Evolutionary conservation across 768 basidiomycete species (phyloP), one percentile per base, ranked within the genome.

Genomic region (Podaxis sp.): DNA sequence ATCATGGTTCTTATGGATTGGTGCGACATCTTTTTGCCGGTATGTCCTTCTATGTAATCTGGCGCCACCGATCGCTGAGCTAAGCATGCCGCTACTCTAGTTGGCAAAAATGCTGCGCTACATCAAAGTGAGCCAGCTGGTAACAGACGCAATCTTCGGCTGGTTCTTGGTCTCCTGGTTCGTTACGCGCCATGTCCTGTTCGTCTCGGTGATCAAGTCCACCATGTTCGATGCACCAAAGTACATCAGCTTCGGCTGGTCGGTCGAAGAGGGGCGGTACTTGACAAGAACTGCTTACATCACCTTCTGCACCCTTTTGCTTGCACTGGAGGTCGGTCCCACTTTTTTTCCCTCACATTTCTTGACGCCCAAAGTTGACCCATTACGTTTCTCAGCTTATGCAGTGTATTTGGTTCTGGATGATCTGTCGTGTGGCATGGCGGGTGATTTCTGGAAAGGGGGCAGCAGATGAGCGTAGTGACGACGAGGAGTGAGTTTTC

Each of bases 101-200:
- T 72, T 92, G 65, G 96, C 94, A 9, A 99, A 99, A 75, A 96
- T 98, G 91, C 75, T 92, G 65, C 88, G 89, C 61, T 99, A 98
- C 74, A 79, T 96, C n/a, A 78, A 78, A 15, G 73, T 88, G 46
- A 75, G 80, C 37, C 82, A 85, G 66, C 74, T 83, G 19, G 71
- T 84, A 13, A 91, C 90, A 59, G 95, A 98, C 73, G 67, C 76
- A 25, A 82, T 84, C 0, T 98, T 99, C 70, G 90, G 79, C 33
- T 68, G 82, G 65, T 99, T 96, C 80, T 82, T 98, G 69, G 56
- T 95, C 22, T 91, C 91, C 9, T 99, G 97, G 97, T 79, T 97
- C 64, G 71, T 93, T 27, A 95, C 96, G 1, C 87, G 97, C 50
- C 94, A 98, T 70, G 74, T 93, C 66, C 80, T 96, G 13, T 96